These are phyloP conservation scores for Arthroderma uncinatum DNA, from an alignment of 2,329 filamentous ascomycete genomes.

Conservation along the genomic window DNA sequence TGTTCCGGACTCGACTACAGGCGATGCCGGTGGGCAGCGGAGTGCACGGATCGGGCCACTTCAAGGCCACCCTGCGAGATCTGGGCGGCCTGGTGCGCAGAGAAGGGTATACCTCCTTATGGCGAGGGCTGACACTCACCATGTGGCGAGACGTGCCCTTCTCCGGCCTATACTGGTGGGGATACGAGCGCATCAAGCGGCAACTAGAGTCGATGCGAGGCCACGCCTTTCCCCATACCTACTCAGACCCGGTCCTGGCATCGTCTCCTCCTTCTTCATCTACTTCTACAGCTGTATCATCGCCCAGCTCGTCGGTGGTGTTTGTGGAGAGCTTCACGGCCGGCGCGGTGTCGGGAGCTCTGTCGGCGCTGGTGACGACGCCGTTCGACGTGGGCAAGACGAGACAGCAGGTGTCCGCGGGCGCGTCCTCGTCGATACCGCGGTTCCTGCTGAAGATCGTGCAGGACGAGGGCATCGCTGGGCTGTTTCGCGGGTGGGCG, in stretches of 20 bases:
- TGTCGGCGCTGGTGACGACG: slow-evolving; percentile 79
- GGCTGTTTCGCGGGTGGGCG: slow-evolving; percentile 84
- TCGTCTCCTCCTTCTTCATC: slow-evolving; percentile 42
- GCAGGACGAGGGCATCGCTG: slow-evolving; percentile 64
- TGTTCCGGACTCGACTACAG: slow-evolving; percentile 87
- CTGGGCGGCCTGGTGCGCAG: slow-evolving; percentile 66
- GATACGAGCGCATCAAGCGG: slow-evolving; percentile 75
- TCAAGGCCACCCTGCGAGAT: slow-evolving; percentile 66
- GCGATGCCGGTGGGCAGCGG: slow-evolving; percentile 45
- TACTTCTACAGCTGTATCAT: slow-evolving; percentile 40
- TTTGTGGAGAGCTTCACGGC: slow-evolving; percentile 84
- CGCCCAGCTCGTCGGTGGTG: slow-evolving; percentile 64
- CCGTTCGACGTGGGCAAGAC: slow-evolving; percentile 98
- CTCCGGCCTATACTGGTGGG: slow-evolving; percentile 95
- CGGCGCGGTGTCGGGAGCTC: slow-evolving; percentile 68
- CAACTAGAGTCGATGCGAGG: slow-evolving; percentile 57
- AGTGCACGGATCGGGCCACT: slow-evolving; percentile 48
- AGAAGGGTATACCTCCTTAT: slow-evolving; percentile 70
- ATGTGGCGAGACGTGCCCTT: slow-evolving; percentile 97
- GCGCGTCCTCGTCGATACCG: slow-evolving; percentile 48
- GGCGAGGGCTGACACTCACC: slow-evolving; percentile 81
- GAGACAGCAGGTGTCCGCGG: slow-evolving; percentile 58
- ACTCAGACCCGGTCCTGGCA: background rate
- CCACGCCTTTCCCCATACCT: slow-evolving; percentile 25
- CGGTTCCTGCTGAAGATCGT: slow-evolving; percentile 86